Conservation (phyloP, 768 basidiomycete genomes). For the Lactarius pseudohatsudake region DNA sequence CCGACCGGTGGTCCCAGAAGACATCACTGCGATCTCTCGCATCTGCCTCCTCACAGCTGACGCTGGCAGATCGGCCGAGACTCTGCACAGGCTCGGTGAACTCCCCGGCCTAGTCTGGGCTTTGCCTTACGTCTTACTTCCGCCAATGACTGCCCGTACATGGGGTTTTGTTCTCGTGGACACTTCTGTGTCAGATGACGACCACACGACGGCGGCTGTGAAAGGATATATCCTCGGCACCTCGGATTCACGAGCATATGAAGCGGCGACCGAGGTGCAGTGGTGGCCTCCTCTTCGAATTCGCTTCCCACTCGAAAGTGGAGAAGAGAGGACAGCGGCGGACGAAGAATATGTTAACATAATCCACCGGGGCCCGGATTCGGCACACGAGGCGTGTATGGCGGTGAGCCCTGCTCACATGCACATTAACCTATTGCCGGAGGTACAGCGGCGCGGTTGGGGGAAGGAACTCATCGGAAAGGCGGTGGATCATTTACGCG, state of each 20-base stretch:
- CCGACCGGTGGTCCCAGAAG: conserved; percentile 54
- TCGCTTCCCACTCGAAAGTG: conserved; percentile 46
- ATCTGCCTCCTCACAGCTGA: conserved; percentile 77
- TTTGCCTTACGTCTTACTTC: conserved; percentile 69
- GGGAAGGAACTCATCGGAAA: conserved; percentile 60
- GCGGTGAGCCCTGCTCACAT: conserved; percentile 71
- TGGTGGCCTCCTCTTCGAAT: conserved; percentile 69
- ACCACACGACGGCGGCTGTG: conserved; percentile 43
- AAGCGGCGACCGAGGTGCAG: conserved; percentile 48
- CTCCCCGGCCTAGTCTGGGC: conserved; percentile 73
- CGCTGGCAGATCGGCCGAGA: conserved; percentile 65
- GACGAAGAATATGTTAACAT: conserved; percentile 45
- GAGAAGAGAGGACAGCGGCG: conserved; percentile 30
- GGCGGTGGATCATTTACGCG: conserved; percentile 55
- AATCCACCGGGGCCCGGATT: conserved; percentile 40
- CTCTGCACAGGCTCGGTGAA: conserved; percentile 57
- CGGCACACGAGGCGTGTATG: conserved; percentile 51
- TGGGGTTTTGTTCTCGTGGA: conserved; percentile 77
- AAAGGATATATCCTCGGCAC: conserved; percentile 76
- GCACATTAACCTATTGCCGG: conserved; percentile 70
- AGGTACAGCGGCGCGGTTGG: conserved; percentile 68
- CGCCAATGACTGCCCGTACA: conserved; percentile 42
- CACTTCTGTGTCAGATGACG: conserved; percentile 31
- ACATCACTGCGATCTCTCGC: conserved; percentile 56
- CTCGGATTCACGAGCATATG: conserved; percentile 64